A percentile compares a stretch with the other conserved stretches of the same genome.
Conservation (phyloP, 1,139 yeast genomes). For the Candida sojae region DNA sequence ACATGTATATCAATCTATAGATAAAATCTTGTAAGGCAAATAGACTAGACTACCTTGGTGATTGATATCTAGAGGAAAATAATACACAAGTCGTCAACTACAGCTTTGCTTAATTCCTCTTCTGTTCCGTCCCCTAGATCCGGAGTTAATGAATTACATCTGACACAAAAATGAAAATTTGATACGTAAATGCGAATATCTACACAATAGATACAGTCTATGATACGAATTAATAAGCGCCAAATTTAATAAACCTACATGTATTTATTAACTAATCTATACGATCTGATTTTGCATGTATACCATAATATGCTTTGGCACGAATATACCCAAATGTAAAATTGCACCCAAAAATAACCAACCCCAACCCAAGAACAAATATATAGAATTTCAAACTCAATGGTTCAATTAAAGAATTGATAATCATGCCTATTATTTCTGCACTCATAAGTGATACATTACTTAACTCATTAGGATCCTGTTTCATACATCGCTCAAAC, state of each 20-base stretch:
- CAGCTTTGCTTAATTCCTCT: too few species aligned
- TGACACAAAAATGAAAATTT: too few species aligned
- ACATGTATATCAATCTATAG: too few species aligned
- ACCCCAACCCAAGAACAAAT: slow-evolving; percentile 33
- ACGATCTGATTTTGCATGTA: slow-evolving; percentile 9
- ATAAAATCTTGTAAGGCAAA: too few species aligned
- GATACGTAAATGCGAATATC: too few species aligned
- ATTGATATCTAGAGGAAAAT: too few species aligned
- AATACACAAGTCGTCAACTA: too few species aligned
- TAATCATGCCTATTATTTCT: slow-evolving; percentile 58
- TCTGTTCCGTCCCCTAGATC: too few species aligned
- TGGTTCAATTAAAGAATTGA: slow-evolving; percentile 68
- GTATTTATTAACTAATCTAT: background rate
- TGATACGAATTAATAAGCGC: too few species aligned
- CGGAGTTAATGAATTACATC: too few species aligned
- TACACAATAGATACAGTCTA: too few species aligned
- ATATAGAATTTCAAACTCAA: slow-evolving; percentile 58
- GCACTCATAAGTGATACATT: slow-evolving; percentile 58
- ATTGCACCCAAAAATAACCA: slow-evolving; percentile 37
- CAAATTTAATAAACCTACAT: background rate
- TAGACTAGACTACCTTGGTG: too few species aligned
- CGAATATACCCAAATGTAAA: slow-evolving; percentile 47
- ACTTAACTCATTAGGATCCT: slow-evolving; percentile 47
- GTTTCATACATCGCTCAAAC: slow-evolving; percentile 66
- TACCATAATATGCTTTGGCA: slow-evolving; percentile 47